Base-by-base conservation (phyloP, 306 rosid genomes). In the Potentilla sterilis region DNA sequence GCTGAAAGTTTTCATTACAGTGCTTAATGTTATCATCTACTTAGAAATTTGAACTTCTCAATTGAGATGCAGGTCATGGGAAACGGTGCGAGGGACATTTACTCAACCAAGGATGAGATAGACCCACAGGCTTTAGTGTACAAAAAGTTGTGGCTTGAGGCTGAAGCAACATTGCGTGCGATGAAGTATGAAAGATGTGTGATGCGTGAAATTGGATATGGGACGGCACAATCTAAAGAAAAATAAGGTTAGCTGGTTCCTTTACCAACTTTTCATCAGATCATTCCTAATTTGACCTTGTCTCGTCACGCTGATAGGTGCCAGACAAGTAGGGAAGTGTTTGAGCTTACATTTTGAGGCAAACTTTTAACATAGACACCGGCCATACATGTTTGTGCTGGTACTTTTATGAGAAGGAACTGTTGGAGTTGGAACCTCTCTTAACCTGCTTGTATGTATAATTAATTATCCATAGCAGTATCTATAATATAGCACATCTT, bases 91-190 rank as follows among this genome's bases (percentile, higher is more conserved):
- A 80, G 83, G 58, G 89, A 64, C 79, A 84, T 22, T 55, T 80
- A 67, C 48, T 79, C 73, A 67, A 24, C 59, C 22, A 86, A 76
- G 59, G 88, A 84, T 47, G 85, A 87, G 51, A 55, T 87, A 73
- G 82, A 76, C 15, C 89, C 87, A 12, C 81, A 87, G 73, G 85
- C 88, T 55, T 65, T 47, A 21, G 44, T 88, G 57, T 85, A 81
- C 72, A 71, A 77, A 76, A 87, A 85, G 2, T 77, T 91, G 52
- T 88, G 96, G 96, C 86, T 85, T 49, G 85, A 91, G 69, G 81
- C 93, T 38, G 93, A 86, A 88, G 88, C 89, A 44, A 88, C 82
- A 28, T 73, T 86, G 51, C 75, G 93, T 69, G 82, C 79, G 65
- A 64, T 79, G 80, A 87, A 82, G 77, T 84, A 83, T 61, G 86